Conservation (phyloP, 192 early-diverging fungal genomes). For the Coemansia sp. region DNA sequence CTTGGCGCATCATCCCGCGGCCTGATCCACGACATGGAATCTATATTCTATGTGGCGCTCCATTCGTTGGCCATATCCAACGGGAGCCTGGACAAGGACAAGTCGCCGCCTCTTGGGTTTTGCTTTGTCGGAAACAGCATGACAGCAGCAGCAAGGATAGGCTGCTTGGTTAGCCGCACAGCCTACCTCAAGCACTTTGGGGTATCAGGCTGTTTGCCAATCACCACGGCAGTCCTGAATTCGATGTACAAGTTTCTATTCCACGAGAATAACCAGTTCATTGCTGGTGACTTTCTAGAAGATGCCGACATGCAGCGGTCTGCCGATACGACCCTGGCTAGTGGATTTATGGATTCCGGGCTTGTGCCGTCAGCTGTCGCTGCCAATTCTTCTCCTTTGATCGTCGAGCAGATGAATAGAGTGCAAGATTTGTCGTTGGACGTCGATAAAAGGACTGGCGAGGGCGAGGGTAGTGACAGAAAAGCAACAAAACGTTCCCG, state of each 20-base stretch:
- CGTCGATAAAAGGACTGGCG: background rate
- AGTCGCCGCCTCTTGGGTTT: background rate
- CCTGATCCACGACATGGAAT: constrained; percentile 14
- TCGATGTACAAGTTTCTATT: constrained; percentile 8
- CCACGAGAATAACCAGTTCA: background rate
- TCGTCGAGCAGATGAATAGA: background rate
- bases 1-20: background rate
- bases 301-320: background rate
- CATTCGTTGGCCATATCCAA: background rate
- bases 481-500: background rate
- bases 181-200: constrained; percentile 5
- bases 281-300: background rate
- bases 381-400: background rate
- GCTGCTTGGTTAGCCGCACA: background rate
- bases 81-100: too few relatives aligned
- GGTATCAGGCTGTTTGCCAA: background rate
- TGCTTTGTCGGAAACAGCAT: background rate
- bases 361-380: background rate
- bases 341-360: background rate
- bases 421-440: background rate
- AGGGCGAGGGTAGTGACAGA: background rate
- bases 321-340: background rate
- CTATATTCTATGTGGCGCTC: constrained; percentile 7
- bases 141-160: background rate
- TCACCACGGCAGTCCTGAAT: background rate